phyloP scores from a whole-genome alignment of 768 basidiomycete genomes.

The Boletus tomentosulus region DNA sequence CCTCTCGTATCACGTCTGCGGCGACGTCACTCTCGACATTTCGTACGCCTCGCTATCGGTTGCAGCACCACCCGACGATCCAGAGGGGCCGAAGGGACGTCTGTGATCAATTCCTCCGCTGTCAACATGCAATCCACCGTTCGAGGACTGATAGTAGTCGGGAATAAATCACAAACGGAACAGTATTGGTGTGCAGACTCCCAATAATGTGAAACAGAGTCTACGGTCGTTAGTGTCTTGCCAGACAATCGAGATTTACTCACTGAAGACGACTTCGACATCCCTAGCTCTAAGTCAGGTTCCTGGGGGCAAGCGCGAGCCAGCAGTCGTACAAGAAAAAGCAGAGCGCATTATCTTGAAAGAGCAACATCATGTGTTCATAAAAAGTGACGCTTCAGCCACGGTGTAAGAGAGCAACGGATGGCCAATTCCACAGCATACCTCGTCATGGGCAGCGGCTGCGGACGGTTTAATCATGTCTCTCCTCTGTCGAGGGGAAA shows the following conservation, averaged over 20 bases:
- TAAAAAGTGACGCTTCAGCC: too few relatives aligned
- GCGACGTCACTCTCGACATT: not conserved
- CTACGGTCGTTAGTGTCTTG: not conserved
- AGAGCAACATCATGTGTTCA: constrained; percentile 6
- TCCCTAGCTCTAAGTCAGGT: not conserved
- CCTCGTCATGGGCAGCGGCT: too few relatives aligned
- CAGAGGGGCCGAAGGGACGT: not conserved
- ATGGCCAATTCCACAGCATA: too few relatives aligned
- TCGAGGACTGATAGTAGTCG: not conserved
- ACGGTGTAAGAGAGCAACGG: too few relatives aligned
- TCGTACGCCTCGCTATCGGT: not conserved
- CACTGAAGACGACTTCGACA: not conserved
- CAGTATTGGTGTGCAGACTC: not conserved
- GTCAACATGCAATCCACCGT: not conserved
- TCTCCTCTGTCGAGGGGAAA: too few relatives aligned
- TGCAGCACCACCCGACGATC: not conserved
- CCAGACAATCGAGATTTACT: not conserved
- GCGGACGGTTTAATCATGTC: too few relatives aligned
- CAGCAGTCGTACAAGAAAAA: constrained; percentile 7
- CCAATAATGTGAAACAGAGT: not conserved
- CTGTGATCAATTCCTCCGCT: not conserved
- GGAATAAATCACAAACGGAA: constrained; percentile 9
- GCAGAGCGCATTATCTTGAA: constrained; percentile 8
- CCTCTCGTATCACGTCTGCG: not conserved
- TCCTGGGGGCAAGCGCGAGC: not conserved